Base-by-base conservation (phyloP, 1,139 yeast species). In the Ogataea hybrid region DNA sequence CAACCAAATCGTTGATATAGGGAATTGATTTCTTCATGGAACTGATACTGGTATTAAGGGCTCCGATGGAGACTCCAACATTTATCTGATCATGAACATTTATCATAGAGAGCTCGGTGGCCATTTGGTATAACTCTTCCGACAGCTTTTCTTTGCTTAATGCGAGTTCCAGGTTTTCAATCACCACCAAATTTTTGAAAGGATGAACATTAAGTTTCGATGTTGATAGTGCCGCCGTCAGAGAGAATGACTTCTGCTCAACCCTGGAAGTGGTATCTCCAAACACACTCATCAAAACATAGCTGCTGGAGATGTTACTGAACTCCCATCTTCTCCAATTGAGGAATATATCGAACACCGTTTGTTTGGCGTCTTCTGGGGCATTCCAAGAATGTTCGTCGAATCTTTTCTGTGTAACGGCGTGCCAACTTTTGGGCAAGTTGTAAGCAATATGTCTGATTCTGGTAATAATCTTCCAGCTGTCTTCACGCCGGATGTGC, bases 311-410 rank as follows among this genome's bases (percentile, higher is more conserved):
- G 21, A 80, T 71, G 53, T 77, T 76, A 6, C 73, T 64, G 46
- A 77, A 79, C 53, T 90, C 97, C 97, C 97, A 92, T 44, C 81
- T 78, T 68, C 97, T 77, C 97, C 97, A 90, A n/a, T 73, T 70
- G 0, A 81, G 69, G 56, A 88, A 87, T 0, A 81, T 70, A 3
- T 70, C 67, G 33, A 76, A 62, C 2, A 85, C 85, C 18, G 71
- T 73, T 9, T 68, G 68, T 46, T 71, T 69, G 0, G 89, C 86
- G 51, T 71, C 68, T 0, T 50, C 56, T 0, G 87, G 84, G 0
- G 78, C 68, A 20, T 62, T 57, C 70, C 71, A 68, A 1, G 58
- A 44, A 5, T 44, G 44, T 1, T 42, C 43, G 16, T 47, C 53
- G 48, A 64, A 60, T 12, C 53, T 47, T 0, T 53, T 46, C 27